Base-by-base conservation (phyloP, 1,284 basidiomycete species). In the Pulveroboletus ridleyi region DNA sequence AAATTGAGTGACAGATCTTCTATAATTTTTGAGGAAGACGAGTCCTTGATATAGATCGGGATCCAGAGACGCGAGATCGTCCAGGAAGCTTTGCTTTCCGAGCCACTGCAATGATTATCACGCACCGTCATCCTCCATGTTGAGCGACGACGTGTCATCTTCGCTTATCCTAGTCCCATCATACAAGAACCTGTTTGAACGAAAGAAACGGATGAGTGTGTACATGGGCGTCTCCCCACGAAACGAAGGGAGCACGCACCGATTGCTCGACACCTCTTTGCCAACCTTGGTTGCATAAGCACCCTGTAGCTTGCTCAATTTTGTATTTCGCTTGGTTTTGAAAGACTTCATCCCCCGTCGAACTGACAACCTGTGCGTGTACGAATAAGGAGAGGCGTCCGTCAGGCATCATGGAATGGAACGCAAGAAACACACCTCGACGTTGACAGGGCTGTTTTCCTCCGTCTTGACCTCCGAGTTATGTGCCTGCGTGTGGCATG, bases 311-410 rank as follows among this genome's bases (percentile, higher is more conserved):
- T 98, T 98, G 83, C 90, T 94, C 68, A 98, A 82, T 84, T 94
- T 96, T 57, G 96, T 98, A 76, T 88, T 94, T 72, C 92, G 89
- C 84, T 98, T 98, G 82, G 98, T 98, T 86, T 98, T 98, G 88
- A 98, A 98, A 81, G 54, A 98, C 95, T 77, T 98, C 96, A 64
- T 96, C 92, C 58, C 94, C 93, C 29, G 84, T 80, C 49, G 91
- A 86, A 65, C 88, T 90, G 59, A 92, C 86, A 62, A 94, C 92
- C 91, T 94, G 68, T 44, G 44, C 44, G 8, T 7, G 15, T 17
- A 20, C 46, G 29, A 29, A 29, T 29, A 29, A 29, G 29, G 29
- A 29, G 29, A n/a, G n/a, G 29, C 29, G 5, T 29, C 17, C 4
- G 20, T 54, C 55, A 53, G 42, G 33, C 5, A 14, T n/a, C 47